Base-by-base conservation (phyloP, 148 eudicot genomes). In the Pouteria glomerata region DNA sequence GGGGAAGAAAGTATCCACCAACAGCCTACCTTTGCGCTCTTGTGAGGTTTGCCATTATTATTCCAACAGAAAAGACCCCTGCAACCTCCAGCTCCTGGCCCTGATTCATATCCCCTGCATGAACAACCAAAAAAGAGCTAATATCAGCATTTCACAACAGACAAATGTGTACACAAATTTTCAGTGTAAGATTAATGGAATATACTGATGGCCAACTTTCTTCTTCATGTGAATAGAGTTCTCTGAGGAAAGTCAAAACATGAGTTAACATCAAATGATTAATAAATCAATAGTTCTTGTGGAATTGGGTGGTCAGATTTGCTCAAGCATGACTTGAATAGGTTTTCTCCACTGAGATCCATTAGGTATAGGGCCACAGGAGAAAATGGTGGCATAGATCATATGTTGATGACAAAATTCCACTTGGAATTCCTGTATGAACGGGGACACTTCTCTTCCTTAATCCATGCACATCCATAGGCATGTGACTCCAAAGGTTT, bases 101-200 rank as follows among this genome's bases (percentile, higher is more conserved):
- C 89, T n/a, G 97, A 95, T 76, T 95, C 97, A 45, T 95, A 95
- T 37, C 94, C 99, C 80, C 99, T 95, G 80, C 26, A 73, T 48
- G 61, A 30, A 26, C 37, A 74, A n/a, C n/a, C n/a, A n/a, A n/a
- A n/a, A n/a, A n/a, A n/a, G n/a, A n/a, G n/a, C n/a, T n/a, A n/a
- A n/a, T n/a, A n/a, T n/a, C n/a, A n/a, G n/a, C n/a, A n/a, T n/a
- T n/a, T n/a, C n/a, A n/a, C n/a, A n/a, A n/a, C n/a, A n/a, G n/a
- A n/a, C n/a, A n/a, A n/a, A n/a, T n/a, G n/a, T n/a, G n/a, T n/a
- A n/a, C n/a, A n/a, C n/a, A n/a, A n/a, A n/a, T n/a, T n/a, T n/a
- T n/a, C n/a, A n/a, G n/a, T n/a, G n/a, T n/a, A n/a, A n/a, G n/a
- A n/a, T n/a, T n/a, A n/a, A n/a, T n/a, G n/a, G n/a, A n/a, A n/a